Conservation (phyloP, 495 filamentous ascomycete genomes). For the Saxispiralis lemnorum region DNA sequence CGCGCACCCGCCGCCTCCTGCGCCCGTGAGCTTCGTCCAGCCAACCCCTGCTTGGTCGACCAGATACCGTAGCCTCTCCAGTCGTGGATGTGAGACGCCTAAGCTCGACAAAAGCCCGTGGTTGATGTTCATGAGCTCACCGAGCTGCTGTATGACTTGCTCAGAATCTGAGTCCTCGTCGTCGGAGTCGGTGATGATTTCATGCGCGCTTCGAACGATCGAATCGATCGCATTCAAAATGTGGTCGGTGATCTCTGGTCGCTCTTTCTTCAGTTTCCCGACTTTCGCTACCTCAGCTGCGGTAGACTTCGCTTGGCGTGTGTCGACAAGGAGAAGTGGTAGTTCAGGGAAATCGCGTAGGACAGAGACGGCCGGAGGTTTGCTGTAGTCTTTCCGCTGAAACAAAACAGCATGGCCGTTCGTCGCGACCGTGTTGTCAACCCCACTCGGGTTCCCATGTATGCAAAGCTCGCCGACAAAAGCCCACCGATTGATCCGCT, state of each 20-base stretch:
- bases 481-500: conserved; percentile 92
- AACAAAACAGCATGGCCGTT: conserved; percentile 87
- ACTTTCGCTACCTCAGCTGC: conserved; percentile 75
- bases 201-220: conserved; percentile 54
- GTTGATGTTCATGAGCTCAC: conserved; percentile 78
- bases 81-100: conserved; percentile 80
- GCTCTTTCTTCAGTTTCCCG: conserved; percentile 43
- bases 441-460: conserved; percentile 86
- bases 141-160: conserved; percentile 47
- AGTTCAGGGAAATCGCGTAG: conserved; percentile 76
- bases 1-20: conserved; percentile 84
- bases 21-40: conserved; percentile 93
- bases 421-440: conserved; percentile 93
- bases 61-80: conserved; percentile 82
- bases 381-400: conserved; percentile 56
- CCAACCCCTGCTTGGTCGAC: conserved; percentile 80
- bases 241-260: conserved; percentile 53
- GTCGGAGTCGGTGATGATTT: conserved; percentile 47
- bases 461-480: conserved; percentile 95
- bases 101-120: conserved; percentile 76
- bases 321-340: conserved; percentile 78
- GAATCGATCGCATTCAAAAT: conserved; percentile 72
- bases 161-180: conserved; percentile 38
- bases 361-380: conserved; percentile 58
- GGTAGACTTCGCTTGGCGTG: conserved; percentile 65